Base-by-base conservation (phyloP, 2,329 filamentous ascomycete species). In the Xylariaceae sp. region DNA sequence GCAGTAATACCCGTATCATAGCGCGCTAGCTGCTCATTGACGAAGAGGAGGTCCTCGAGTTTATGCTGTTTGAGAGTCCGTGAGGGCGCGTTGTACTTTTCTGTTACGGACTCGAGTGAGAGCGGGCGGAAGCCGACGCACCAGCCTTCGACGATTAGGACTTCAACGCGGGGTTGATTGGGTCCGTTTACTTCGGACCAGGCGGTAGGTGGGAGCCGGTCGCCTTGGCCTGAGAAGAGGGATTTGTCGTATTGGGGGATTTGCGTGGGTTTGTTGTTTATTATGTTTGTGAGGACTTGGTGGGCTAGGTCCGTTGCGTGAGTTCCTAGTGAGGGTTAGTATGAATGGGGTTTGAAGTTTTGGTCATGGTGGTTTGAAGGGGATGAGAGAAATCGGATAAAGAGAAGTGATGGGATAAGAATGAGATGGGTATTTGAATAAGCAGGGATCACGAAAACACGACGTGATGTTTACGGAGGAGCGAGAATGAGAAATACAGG, bases 121-220 rank as follows among this genome's bases (percentile, higher is more conserved):
- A 92, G 73, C 0, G 88, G 74, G 4, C 86, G 84, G 75, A 96
- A 96, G 2, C 91, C 92, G 10, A 96, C 85, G 72, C 88, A 94
- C 92, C 92, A 96, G 15, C 92, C 92, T 73, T 97, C 92, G 64
- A 96, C 86, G 55, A 96, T 83, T 18, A 96, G 81, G 5, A 93
- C 84, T 23, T 82, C 74, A 23, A 82, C 74, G n/a, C 73, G 77
- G 2, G 70, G 72, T 56, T 82, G 77, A 7, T 80, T 80, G 0
- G 73, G 74, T 51, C 72, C 74, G 65, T 85, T 84, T 60, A 88
- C 79, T 11, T 70, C 69, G 30, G 79, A 75, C 89, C 91, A 95
- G 51, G 80, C 70, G 9, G 74, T 75, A 58, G 82, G 74, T 0
- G 87, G 83, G 0, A 83, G 77, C 53, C 92, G 86, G 74, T 96